Percentiles rank a stretch among this genome's conserved stretches.
Evolutionary conservation across 805 yeast species (phyloP).

Genomic region (Suhomyces canberraensis): DNA sequence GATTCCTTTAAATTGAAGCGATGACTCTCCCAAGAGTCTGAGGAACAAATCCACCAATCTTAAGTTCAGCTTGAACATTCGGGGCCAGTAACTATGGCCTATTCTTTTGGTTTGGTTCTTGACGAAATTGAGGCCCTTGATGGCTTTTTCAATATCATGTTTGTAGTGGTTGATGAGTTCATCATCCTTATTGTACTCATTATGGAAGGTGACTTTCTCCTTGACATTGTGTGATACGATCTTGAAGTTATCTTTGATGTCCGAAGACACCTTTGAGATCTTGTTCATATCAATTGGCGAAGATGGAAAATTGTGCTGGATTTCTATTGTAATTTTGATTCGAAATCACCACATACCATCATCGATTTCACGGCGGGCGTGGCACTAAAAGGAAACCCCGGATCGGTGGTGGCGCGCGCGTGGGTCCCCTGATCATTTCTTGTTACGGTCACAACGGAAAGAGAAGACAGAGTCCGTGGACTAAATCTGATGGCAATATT

Average conservation of each 20-base stretch:
- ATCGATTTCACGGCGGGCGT: no score
- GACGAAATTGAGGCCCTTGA: constrained; percentile 44
- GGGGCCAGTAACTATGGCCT: constrained; percentile 24
- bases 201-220: constrained; percentile 8
- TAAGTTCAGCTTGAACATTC: constrained; percentile 30
- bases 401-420: no score
- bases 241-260: constrained; percentile 12
- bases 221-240: constrained; percentile 9
- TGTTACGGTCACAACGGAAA: no score
- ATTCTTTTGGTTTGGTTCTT: constrained; percentile 22
- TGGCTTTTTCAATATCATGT: constrained; percentile 16
- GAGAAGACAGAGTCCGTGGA: no score
- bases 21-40: constrained; percentile 30
- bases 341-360: no score
- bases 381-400: no score
- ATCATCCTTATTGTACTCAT: constrained; percentile 10
- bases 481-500: no score
- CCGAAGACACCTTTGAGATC: constrained; percentile 8
- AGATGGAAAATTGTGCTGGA: no score
- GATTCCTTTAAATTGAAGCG: constrained; percentile 35
- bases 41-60: constrained; percentile 28
- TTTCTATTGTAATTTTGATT: no score
- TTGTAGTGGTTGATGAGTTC: constrained; percentile 12
- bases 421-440: no score
- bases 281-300: constrained; percentile 9